Base-by-base conservation (phyloP, 805 yeast species). In the Saccharomyces jurei region DNA sequence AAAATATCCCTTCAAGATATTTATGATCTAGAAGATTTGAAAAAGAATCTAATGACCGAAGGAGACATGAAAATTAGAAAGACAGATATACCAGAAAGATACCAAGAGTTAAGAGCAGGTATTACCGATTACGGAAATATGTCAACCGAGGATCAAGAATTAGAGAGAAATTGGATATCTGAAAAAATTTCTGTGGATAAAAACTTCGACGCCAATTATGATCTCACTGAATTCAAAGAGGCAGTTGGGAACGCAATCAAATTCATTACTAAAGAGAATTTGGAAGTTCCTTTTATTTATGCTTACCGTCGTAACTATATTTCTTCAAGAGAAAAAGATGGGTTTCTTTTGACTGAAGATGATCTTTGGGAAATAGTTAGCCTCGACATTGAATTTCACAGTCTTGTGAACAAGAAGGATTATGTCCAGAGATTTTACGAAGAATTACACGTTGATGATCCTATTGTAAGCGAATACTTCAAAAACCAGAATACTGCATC, bases 231-330 rank as follows among this genome's bases (percentile, higher is more conserved):
- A 21, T 87, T 89, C 70, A 76, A 76, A 54, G 79, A 76, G 41
- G 85, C 96, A 1, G 87, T 94, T 6, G 81, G 82, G 11, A 83
- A 80, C 70, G 88, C 78, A 48, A 84, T 80, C 63, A 87, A 77
- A 65, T 90, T 83, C 60, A 74, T 94, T 30, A 77, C 90, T 13
- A 82, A 81, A 62, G 96, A 91, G 50, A 78, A 84, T 55, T 78
- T 86, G 59, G 99, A 94, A 68, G 96, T 92, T 4, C 98, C 99
- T 10, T 88, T 90, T 63, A 90, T 94, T 57, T 90, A 96, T 87
- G 87, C 90, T 27, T 96, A 90, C 67, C 87, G 98, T 69, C 87
- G 96, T 71, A 98, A 94, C 70, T 89, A 87, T 66, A 81, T 81
- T 30, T 67, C 70, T 2, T 72, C 77, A 10, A 75, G 73, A 55